phyloP scores from a whole-genome alignment of 2,329 filamentous ascomycete genomes.

The Fusarium ramigenum region DNA sequence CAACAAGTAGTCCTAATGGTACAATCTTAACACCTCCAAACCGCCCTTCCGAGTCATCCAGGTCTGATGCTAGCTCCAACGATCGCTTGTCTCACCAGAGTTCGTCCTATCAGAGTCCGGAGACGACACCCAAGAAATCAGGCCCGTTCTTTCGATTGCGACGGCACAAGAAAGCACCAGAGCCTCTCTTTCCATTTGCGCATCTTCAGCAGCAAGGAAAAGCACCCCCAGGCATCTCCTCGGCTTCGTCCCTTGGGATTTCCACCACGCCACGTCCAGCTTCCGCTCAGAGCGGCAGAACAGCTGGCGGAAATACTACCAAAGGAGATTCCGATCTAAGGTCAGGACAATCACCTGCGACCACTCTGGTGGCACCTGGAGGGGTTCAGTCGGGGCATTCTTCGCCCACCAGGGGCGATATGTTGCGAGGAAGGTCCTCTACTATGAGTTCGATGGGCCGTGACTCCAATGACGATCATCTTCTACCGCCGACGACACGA shows the following conservation, averaged over 20 bases:
- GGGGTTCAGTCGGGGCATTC: slow-evolving; percentile 69
- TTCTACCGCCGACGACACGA: slow-evolving; percentile 72
- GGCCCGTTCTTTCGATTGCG: slow-evolving; percentile 85
- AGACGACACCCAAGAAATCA: slow-evolving; percentile 68
- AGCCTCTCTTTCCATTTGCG: slow-evolving; percentile 83
- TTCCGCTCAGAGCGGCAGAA: slow-evolving; percentile 47
- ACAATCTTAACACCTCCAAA: slow-evolving; percentile 60
- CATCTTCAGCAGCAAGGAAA: slow-evolving; percentile 80
- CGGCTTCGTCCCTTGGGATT: slow-evolving; percentile 54
- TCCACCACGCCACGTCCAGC: slow-evolving; percentile 48
- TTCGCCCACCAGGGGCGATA: slow-evolving; percentile 68
- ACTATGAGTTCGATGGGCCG: slow-evolving; percentile 86
- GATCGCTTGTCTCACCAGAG: slow-evolving; percentile 69
- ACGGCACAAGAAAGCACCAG: slow-evolving; percentile 77
- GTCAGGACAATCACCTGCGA: slow-evolving; percentile 54
- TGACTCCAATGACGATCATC: slow-evolving; percentile 75
- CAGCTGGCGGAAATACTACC: slow-evolving; percentile 30
- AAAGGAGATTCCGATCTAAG: slow-evolving; percentile 29
- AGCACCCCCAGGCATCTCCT: slow-evolving; percentile 49
- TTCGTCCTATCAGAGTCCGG: slow-evolving; percentile 64
- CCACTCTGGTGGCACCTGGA: slow-evolving; percentile 56
- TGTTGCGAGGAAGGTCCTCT: slow-evolving; percentile 81
- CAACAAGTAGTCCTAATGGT: slow-evolving; percentile 41
- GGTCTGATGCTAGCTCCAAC: slow-evolving; percentile 84
- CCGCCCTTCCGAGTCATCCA: slow-evolving; percentile 77